These are phyloP conservation scores for Solanum bulbocastanum DNA, from an alignment of 257 asterid genomes.

Conservation along the genomic window DNA sequence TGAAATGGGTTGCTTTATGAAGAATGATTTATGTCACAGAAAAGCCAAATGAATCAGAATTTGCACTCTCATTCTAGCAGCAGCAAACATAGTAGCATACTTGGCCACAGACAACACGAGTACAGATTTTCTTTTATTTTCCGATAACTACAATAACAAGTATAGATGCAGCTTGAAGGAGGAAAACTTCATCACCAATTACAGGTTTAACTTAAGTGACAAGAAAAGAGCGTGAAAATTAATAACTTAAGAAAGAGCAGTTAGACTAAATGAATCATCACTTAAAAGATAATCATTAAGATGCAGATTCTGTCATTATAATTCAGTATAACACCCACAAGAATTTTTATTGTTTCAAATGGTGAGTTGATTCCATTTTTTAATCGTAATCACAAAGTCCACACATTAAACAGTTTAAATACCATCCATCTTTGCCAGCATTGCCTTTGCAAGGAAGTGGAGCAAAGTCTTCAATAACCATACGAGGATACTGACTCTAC, in stretches of 20 bases:
- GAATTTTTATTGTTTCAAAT: neutral
- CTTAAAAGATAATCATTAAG: neutral
- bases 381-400: neutral
- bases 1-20: neutral
- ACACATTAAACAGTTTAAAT: conserved; percentile 1
- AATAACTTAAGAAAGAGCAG: neutral
- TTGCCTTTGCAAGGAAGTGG: conserved; percentile 88
- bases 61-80: neutral
- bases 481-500: conserved; percentile 97
- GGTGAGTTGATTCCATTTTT: neutral
- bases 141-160: neutral
- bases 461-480: conserved; percentile 75
- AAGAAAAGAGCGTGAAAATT: neutral
- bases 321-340: neutral
- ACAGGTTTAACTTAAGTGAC: neutral
- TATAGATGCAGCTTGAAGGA: neutral
- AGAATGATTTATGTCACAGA: neutral
- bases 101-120: neutral
- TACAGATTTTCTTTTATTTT: neutral
- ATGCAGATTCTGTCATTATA: neutral
- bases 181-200: neutral
- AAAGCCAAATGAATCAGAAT: neutral
- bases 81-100: neutral
- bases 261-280: neutral
- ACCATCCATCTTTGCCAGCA: conserved; percentile 93